Base-by-base conservation (phyloP, 1,139 yeast genomes). In the Candida sanyaensis region DNA sequence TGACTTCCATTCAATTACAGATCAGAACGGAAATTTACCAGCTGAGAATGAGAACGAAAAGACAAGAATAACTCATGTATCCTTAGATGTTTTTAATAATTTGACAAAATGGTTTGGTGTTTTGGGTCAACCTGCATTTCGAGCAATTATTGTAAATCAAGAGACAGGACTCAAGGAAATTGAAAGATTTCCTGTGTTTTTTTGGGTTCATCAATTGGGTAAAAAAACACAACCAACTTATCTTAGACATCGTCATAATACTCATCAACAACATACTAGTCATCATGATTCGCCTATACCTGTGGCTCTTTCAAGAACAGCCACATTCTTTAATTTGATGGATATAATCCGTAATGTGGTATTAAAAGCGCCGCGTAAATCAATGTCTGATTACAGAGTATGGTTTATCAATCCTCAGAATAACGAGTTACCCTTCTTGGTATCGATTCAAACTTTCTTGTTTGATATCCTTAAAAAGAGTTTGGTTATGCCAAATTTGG, bases 61-160 rank as follows among this genome's bases (percentile, higher is more conserved):
- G 0, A 60, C 60, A n/a, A 65, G 63, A 23, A 62, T 70, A 3
- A 55, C 54, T 27, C 56, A 57, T 64, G 61, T 83, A 0, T 67
- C 79, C 0, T 73, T 74, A 2, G 61, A 63, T 2, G 71, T 75
- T 1, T 84, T 80, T 56, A 58, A 68, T 2, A 57, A 70, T 47
- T 62, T 85, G 12, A 61, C 62, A 1, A 68, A 71, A 27, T 81
- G 86, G 85, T 84, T 83, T 61, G 88, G 86, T 0, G 44, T 78
- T 12, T 55, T 64, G 2, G 75, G 76, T 0, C 59, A 59, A 6
- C 81, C 86, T 0, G 72, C 84, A 1, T 59, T 69, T 4, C 74
- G 91, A 30, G 67, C 68, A 29, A 59, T 81, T 5, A 60, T 81
- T 6, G 51, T 61, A 17, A 74, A 76, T 51, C 61, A 62, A 5